A percentile compares a stretch with the other conserved stretches of the same genome.
Evolutionary conservation across 352 stramenopile genomes (phyloP).

Genomic region (Phytophthora foliorum): DNA sequence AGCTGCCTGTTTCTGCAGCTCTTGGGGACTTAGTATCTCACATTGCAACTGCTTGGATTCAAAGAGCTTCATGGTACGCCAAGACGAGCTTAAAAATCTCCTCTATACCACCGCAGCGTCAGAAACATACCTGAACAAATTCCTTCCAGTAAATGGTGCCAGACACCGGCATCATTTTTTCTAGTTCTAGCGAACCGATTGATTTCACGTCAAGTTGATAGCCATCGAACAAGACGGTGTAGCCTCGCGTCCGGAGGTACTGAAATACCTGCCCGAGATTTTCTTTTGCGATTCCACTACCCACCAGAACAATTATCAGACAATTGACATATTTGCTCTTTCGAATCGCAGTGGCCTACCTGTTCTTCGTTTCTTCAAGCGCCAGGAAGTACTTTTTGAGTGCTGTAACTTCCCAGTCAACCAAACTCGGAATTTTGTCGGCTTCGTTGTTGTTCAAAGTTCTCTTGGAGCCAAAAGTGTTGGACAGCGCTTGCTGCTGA

Average conservation of each 20-base stretch:
- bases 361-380: slow-evolving; percentile 53
- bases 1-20: slow-evolving; percentile 40
- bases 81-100: slow-evolving; percentile 2
- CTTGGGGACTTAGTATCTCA: slow-evolving; percentile 30
- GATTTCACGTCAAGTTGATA: slow-evolving; percentile 22
- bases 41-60: slow-evolving; percentile 41
- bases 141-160: slow-evolving; percentile 33
- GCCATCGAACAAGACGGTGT: slow-evolving; percentile 28
- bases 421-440: slow-evolving; percentile 34
- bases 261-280: slow-evolving; percentile 23
- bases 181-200: neutral
- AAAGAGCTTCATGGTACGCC: slow-evolving; percentile 27
- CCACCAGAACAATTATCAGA: neutral
- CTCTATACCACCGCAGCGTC: neutral
- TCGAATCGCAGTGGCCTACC: slow-evolving; percentile 19
- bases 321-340: neutral
- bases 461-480: slow-evolving; percentile 10
- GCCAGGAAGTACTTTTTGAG: slow-evolving; percentile 63
- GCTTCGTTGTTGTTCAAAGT: slow-evolving; percentile 18
- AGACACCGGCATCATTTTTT: slow-evolving; percentile 18
- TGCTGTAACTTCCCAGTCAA: slow-evolving; percentile 62
- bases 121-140: slow-evolving; percentile 32
- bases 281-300: slow-evolving; percentile 30
- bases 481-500: slow-evolving; percentile 34
- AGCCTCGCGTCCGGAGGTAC: slow-evolving; percentile 41